A percentile compares a stretch with the other conserved stretches of the same genome.
phyloP scores from a whole-genome alignment of 2,329 filamentous ascomycete species.

The Dryadomyces quercivorus region DNA sequence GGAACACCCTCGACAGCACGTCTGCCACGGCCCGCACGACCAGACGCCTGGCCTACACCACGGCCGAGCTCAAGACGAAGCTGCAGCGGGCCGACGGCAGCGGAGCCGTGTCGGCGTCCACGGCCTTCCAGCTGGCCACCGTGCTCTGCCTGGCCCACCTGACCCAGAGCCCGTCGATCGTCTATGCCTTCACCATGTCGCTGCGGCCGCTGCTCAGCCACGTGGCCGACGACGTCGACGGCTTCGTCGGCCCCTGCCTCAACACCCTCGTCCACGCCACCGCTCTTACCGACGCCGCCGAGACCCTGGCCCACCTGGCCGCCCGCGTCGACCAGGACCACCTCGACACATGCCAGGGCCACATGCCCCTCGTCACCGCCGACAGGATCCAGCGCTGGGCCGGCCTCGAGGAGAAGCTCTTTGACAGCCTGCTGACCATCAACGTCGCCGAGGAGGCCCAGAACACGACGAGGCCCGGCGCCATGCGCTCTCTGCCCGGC shows the following conservation, averaged over 20 bases:
- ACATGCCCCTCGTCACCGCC: slow-evolving; percentile 13
- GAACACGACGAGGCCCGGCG: neutral
- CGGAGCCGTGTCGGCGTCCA: neutral
- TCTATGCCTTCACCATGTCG: slow-evolving; percentile 1
- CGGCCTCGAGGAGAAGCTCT: slow-evolving; percentile 12
- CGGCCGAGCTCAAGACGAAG: slow-evolving; percentile 4
- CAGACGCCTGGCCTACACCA: slow-evolving; percentile 4
- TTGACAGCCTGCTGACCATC: slow-evolving; percentile 14
- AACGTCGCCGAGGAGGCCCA: slow-evolving; percentile 5
- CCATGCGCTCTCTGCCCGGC: slow-evolving; percentile 9
- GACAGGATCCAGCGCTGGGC: slow-evolving; percentile 15
- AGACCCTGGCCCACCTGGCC: slow-evolving; percentile 4
- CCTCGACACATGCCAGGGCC: slow-evolving; percentile 8
- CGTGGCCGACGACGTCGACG: neutral
- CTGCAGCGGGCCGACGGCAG: slow-evolving; percentile 1
- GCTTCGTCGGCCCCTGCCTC: slow-evolving; percentile 13
- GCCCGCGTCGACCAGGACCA: slow-evolving; percentile 11
- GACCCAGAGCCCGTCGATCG: neutral
- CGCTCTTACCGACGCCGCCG: slow-evolving; percentile 2
- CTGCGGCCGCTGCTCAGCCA: neutral
- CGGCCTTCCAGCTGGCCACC: slow-evolving; percentile 1
- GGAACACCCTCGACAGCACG: neutral
- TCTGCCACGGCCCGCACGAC: neutral
- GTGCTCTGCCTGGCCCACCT: neutral
- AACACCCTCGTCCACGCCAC: slow-evolving; percentile 13